Base-by-base conservation (phyloP, 129 eudicot genomes). In the Tanacetum coccineum region DNA sequence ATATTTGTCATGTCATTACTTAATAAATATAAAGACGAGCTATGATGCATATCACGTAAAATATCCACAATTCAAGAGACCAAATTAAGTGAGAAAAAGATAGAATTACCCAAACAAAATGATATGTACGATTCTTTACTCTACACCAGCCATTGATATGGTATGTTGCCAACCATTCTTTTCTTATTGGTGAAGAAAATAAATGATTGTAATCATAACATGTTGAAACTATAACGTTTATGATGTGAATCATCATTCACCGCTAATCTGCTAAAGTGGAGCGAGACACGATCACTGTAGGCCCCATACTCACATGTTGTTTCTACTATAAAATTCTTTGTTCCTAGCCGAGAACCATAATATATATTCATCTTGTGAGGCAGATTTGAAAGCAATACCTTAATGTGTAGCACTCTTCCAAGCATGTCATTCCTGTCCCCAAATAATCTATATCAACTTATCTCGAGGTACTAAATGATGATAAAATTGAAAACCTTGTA, bases 191-290 rank as follows among this genome's bases (percentile, higher is more conserved):
- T 30, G 39, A 30, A 30, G 39, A 2, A 36, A 36, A 36, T 36
- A 6, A 36, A 36, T 36, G 6, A 36, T 36, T 36, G 7, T 5
- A 17, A 51, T 51, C 22, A 9, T 51, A 4, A 15, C 19, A 15
- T 51, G 4, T 51, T 36, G 1, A 51, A 2, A 6, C 57, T 51
- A 56, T 51, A 63, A 3, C 21, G 52, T 13, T 50, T 8, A 71
- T 71, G 13, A 61, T 71, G 47, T 71, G 18, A 71, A 62, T 62
- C 70, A 71, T 21, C 62, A 53, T 9, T 51, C 62, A 39, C 61
- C 68, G 76, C 17, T 60, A 49, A 71, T 30, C 44, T 19, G 68
- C n/a, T 44, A 40, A 52, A 73, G 13, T 25, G 52, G 50, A 54
- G 46, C 20, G 6, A 26, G 65, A 73, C 77, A 54, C 48, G 71